These are phyloP conservation scores for Blastosporella zonata DNA, from an alignment of 1,284 basidiomycete species.

Conservation along the genomic window DNA sequence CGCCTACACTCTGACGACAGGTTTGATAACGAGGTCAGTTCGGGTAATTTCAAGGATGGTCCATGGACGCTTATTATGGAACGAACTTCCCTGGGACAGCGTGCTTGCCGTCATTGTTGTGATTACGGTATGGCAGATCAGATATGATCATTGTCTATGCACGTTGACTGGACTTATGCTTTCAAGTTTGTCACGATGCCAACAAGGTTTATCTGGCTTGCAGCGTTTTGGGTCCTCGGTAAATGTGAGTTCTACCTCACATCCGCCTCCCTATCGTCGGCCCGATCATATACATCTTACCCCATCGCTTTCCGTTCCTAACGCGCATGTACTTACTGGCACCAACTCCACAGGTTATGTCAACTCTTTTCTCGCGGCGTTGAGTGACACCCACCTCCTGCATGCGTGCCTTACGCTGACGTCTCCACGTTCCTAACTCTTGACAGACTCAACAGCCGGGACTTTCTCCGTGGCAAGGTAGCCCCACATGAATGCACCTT, in stretches of 20 bases:
- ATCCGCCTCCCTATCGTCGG: neutral
- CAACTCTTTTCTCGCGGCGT: slow-evolving; percentile 42
- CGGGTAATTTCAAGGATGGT: neutral
- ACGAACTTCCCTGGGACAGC: slow-evolving; percentile 20
- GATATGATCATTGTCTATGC: neutral
- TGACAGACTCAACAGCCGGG: slow-evolving; percentile 38
- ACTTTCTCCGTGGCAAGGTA: slow-evolving; percentile 35
- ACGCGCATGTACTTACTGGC: neutral
- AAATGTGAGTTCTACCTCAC: slow-evolving; percentile 31
- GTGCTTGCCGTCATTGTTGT: slow-evolving; percentile 37
- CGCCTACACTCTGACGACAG: slow-evolving; percentile 40
- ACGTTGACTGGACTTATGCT: neutral
- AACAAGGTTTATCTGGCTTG: slow-evolving; percentile 38
- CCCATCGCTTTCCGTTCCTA: neutral
- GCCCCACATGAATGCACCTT: slow-evolving; percentile 28
- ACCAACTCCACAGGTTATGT: slow-evolving; percentile 33
- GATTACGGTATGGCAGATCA: slow-evolving; percentile 28
- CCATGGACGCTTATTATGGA: neutral
- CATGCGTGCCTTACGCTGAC: neutral
- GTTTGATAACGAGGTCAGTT: slow-evolving; percentile 36
- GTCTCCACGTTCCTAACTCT: neutral
- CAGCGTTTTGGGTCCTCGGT: slow-evolving; percentile 41
- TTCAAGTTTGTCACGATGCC: slow-evolving; percentile 40
- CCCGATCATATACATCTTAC: too few species aligned
- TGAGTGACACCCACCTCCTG: slow-evolving; percentile 6